Conservation (phyloP, 805 yeast genomes). For the Metschnikowia hibisci region DNA sequence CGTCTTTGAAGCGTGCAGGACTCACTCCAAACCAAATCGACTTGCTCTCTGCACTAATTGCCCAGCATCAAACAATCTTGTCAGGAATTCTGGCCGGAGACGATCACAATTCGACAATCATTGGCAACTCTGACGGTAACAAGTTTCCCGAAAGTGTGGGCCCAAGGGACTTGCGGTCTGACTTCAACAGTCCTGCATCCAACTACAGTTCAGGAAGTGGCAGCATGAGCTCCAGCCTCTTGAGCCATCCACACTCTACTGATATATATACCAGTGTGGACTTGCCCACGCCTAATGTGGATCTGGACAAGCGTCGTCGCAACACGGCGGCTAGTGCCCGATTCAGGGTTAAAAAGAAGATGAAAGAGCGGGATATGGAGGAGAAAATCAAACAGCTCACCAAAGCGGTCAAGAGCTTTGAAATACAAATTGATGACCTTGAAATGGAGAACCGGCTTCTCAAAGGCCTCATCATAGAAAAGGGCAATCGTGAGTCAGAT, state of each 20-base stretch:
- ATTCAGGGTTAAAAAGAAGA: constrained; percentile 58
- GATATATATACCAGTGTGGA: not conserved
- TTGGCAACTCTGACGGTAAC: too few species aligned
- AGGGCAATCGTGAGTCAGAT: constrained; percentile 45
- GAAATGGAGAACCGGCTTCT: constrained; percentile 62
- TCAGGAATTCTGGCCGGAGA: not conserved
- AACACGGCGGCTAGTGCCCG: constrained; percentile 66
- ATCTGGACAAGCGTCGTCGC: constrained; percentile 49
- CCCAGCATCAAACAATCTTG: constrained; percentile 52
- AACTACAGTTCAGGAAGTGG: constrained; percentile 14
- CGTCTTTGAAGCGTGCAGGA: constrained; percentile 62
- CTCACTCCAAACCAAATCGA: constrained; percentile 66
- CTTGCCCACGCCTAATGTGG: constrained; percentile 13
- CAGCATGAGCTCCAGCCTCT: constrained; percentile 11
- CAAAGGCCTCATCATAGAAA: constrained; percentile 50
- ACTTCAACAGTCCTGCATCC: constrained; percentile 14
- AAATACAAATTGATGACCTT: constrained; percentile 45
- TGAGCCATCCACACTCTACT: not conserved
- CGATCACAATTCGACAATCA: too few species aligned
- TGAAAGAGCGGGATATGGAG: constrained; percentile 58
- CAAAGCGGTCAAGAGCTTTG: constrained; percentile 43
- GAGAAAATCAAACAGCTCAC: constrained; percentile 39
- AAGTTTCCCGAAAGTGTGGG: not conserved
- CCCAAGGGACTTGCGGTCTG: not conserved
- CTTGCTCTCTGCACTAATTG: constrained; percentile 67